A percentile compares a stretch with the other conserved stretches of the same genome.
Evolutionary conservation across 768 basidiomycete genomes (phyloP).

Genomic region (Dentipellis sp.): DNA sequence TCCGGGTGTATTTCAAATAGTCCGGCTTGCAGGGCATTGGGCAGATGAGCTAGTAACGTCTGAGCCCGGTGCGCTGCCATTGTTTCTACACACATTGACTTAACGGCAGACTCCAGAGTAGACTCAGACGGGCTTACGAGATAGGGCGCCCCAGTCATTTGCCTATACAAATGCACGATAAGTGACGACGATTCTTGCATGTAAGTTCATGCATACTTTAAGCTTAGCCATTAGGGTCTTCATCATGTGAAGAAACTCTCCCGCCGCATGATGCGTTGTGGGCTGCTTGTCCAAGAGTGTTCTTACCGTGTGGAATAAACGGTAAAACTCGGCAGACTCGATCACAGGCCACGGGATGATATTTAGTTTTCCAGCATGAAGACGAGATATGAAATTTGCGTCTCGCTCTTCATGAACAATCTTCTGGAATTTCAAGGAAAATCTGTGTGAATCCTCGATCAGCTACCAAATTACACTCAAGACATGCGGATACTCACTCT

Average conservation of each 20-base stretch:
- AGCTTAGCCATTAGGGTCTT: slow-evolving; percentile 63
- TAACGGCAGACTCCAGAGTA: background rate
- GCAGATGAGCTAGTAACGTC: slow-evolving; percentile 29
- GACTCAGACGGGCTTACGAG: slow-evolving; percentile 31
- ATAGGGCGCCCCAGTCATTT: slow-evolving; percentile 58
- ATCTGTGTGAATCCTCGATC: slow-evolving; percentile 24
- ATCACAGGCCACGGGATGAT: slow-evolving; percentile 67
- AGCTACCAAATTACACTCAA: background rate
- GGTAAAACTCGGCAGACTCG: slow-evolving; percentile 51
- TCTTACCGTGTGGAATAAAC: slow-evolving; percentile 40
- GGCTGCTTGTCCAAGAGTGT: slow-evolving; percentile 37
- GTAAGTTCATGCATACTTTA: slow-evolving; percentile 31
- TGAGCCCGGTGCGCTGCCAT: slow-evolving; percentile 37
- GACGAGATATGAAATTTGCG: slow-evolving; percentile 52
- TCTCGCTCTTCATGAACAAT: slow-evolving; percentile 55
- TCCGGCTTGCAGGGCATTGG: slow-evolving; percentile 40
- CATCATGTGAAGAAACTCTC: slow-evolving; percentile 45
- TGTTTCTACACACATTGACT: slow-evolving; percentile 27
- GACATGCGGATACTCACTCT: slow-evolving; percentile 33
- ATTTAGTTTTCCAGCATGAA: slow-evolving; percentile 44
- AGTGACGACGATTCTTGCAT: background rate
- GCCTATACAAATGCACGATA: slow-evolving; percentile 25
- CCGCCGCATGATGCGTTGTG: slow-evolving; percentile 39
- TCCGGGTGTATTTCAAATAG: slow-evolving; percentile 36
- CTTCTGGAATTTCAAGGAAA: slow-evolving; percentile 46